These are phyloP conservation scores for Hyaloperonospora brassicae DNA, from an alignment of 352 stramenopile species.

Conservation along the genomic window DNA sequence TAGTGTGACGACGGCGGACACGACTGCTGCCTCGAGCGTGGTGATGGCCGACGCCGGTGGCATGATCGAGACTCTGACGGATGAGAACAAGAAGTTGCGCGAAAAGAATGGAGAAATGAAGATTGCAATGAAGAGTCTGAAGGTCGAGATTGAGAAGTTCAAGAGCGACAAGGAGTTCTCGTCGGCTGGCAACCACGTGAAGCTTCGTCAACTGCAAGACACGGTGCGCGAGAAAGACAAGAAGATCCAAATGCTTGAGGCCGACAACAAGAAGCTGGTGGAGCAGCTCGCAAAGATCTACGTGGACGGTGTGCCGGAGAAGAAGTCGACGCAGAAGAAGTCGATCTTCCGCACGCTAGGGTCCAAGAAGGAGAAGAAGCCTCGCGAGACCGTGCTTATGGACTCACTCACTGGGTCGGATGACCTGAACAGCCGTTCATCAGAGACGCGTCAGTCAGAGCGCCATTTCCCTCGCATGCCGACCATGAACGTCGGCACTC, in stretches of 20 bases:
- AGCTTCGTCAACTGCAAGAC: slow-evolving; percentile 68
- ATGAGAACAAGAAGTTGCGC: slow-evolving; percentile 70
- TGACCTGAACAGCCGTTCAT: slow-evolving; percentile 52
- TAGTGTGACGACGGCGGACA: slow-evolving; percentile 31
- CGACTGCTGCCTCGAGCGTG: slow-evolving; percentile 42
- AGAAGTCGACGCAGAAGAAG: slow-evolving; percentile 55
- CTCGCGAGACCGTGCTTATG: slow-evolving; percentile 45
- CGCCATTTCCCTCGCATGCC: slow-evolving; percentile 60
- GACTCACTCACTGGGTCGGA: slow-evolving; percentile 74
- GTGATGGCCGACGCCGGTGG: slow-evolving; percentile 74
- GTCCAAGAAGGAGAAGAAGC: slow-evolving; percentile 74
- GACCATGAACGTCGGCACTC: slow-evolving; percentile 54
- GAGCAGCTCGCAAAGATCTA: slow-evolving; percentile 54
- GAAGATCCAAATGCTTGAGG: slow-evolving; percentile 55
- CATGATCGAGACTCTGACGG: slow-evolving; percentile 78
- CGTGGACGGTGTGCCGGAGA: slow-evolving; percentile 30
- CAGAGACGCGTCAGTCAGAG: slow-evolving; percentile 48
- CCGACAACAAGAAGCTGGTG: slow-evolving; percentile 68
- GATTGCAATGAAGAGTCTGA: slow-evolving; percentile 43
- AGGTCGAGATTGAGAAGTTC: slow-evolving; percentile 62
- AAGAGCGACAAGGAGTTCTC: slow-evolving; percentile 77
- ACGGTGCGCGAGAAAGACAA: slow-evolving; percentile 69
- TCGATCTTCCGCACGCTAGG: slow-evolving; percentile 80
- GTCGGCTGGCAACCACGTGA: slow-evolving; percentile 63
- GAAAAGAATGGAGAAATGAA: slow-evolving; percentile 77